Evolutionary conservation across 495 filamentous ascomycete genomes (phyloP).

Genomic region (Aspergillus baeticus): DNA sequence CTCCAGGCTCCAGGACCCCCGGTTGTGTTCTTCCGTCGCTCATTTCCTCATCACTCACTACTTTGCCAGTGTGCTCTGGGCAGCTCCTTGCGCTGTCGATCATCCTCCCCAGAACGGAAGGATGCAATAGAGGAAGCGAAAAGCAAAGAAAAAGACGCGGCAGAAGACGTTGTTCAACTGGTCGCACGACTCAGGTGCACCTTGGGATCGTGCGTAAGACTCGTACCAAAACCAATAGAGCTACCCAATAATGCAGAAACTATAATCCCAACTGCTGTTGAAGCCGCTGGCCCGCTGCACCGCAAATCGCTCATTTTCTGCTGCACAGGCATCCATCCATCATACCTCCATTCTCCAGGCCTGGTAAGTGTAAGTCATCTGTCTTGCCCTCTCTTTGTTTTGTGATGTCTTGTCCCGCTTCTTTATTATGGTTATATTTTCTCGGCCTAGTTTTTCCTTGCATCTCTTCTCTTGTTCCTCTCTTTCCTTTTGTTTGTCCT

Average conservation of each 20-base stretch:
- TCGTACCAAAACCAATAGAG: slow-evolving; percentile 11
- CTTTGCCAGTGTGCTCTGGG: slow-evolving; percentile 6
- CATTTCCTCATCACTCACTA: neutral
- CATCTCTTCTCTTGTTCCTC: neutral
- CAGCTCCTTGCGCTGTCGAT: slow-evolving; percentile 25
- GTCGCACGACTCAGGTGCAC: slow-evolving; percentile 19
- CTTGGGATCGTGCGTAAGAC: slow-evolving; percentile 18
- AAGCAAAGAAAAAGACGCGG: slow-evolving; percentile 11
- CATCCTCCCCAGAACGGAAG: slow-evolving; percentile 19
- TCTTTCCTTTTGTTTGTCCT: slow-evolving; percentile 5
- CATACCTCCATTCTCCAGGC: neutral
- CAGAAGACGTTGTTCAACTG: slow-evolving; percentile 11
- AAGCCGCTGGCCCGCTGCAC: slow-evolving; percentile 3
- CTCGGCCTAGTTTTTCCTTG: neutral
- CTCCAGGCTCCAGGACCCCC: neutral
- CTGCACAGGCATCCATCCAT: neutral
- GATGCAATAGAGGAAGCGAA: slow-evolving; percentile 7
- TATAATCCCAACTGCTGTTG: slow-evolving; percentile 6
- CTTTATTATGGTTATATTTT: neutral
- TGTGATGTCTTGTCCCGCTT: slow-evolving; percentile 1
- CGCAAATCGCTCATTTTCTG: slow-evolving; percentile 12
- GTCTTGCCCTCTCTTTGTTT: slow-evolving; percentile 2
- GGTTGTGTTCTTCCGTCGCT: neutral
- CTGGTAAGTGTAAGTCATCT: slow-evolving; percentile 1
- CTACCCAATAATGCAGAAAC: slow-evolving; percentile 9